Conservation (phyloP, 768 basidiomycete species). For the Boletus speciosus region DNA sequence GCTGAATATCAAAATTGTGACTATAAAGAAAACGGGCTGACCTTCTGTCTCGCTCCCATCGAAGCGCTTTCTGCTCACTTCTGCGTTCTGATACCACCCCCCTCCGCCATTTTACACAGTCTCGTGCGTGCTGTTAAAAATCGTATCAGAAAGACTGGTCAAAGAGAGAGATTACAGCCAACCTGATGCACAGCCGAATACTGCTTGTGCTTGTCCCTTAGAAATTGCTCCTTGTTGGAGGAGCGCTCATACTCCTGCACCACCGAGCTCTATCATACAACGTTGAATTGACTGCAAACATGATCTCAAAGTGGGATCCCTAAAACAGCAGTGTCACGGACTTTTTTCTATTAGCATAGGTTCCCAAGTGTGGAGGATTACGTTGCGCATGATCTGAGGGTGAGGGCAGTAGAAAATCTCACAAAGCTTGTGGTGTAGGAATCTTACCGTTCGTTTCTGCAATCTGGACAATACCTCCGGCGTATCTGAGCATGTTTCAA, state of each 20-base stretch:
- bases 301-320: background rate
- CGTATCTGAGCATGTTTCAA: background rate
- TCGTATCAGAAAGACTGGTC: background rate
- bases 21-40: too few species aligned
- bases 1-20: background rate
- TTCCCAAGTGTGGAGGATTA: background rate
- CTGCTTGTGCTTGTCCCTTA: background rate
- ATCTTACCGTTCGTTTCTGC: background rate
- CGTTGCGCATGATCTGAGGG: background rate
- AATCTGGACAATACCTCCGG: background rate
- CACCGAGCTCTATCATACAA: background rate
- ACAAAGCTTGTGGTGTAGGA: background rate
- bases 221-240: background rate
- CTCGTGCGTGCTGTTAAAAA: background rate
- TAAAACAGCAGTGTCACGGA: background rate
- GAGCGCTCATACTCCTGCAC: background rate
- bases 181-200: background rate
- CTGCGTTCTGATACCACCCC: background rate
- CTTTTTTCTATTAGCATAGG: background rate
- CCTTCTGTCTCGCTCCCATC: background rate
- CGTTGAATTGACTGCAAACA: background rate
- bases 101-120: background rate
- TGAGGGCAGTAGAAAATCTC: too few species aligned
- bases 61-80: background rate
- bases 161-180: too few species aligned